Base-by-base conservation (phyloP, 2,329 filamentous ascomycete genomes). In the Xylariaceae sp. region DNA sequence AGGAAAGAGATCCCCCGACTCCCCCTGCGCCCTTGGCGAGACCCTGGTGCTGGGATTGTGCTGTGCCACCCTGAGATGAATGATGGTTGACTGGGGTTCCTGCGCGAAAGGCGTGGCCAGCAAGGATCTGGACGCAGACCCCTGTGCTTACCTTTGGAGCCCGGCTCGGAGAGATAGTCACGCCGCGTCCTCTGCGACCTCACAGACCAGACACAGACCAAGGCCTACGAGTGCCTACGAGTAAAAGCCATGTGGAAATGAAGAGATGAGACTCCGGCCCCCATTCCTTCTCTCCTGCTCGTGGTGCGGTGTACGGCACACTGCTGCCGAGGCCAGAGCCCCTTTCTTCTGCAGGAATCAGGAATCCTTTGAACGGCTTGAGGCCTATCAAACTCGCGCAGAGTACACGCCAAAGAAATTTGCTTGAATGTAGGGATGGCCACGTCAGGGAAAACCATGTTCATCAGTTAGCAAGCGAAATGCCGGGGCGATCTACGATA, bases 141-240 rank as follows among this genome's bases (percentile, higher is more conserved):
- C 24, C 50, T 57, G 56, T 49, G 56, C 56, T 59, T 59, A 59
- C 49, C 47, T 53, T 26, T 42, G 13, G 19, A 33, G 39, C 41
- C 55, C 51, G 51, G 38, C 37, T 42, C 55, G 55, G 56, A 55
- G 50, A 35, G 54, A 59, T 55, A 53, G 53, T 55, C 46, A 53
- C 51, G 48, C 55, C 55, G 53, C 45, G 42, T 42, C 26, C 8
- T 26, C 11, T 26, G 22, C 34, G 16, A n/a, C 9, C 17, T 13
- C 4, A n/a, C 13, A 12, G 15, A 22, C 9, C 16, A 19, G 34
- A n/a, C 13, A 19, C n/a, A 22, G 34, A 19, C 9, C 17, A 9
- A 3, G 19, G 34, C 9, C 19, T 24, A 12, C 4, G 17, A 12
- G 7, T 22, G 24, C 16, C 8, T 15, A 22, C 11, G n/a, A 7